phyloP scores from a whole-genome alignment of 192 early-diverging fungal species.

The Gigaspora rosea region DNA sequence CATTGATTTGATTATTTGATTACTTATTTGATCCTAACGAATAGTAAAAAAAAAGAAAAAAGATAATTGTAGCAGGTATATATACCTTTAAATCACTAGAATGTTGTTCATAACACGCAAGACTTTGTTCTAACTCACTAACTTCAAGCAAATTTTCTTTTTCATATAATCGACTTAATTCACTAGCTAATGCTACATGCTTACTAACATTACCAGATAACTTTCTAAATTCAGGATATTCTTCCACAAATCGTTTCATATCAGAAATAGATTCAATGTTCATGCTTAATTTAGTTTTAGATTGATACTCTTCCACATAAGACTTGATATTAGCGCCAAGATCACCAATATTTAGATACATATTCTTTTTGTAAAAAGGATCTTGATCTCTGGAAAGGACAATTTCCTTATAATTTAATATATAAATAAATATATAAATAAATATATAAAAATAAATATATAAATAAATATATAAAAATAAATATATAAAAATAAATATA shows the following conservation, averaged over 20 bases:
- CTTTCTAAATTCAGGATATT: conserved; percentile 97
- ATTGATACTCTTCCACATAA: conserved; percentile 94
- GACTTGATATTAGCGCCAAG: conserved; percentile 90
- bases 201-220: conserved; percentile 96
- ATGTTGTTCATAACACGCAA: conserved; percentile 89
- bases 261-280: conserved; percentile 95
- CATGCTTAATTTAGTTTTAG: conserved; percentile 85
- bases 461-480: conserved; percentile 26
- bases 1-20: neutral
- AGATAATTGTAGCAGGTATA: conserved; percentile 22
- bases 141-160: conserved; percentile 77
- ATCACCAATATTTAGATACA: conserved; percentile 94
- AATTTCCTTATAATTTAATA: conserved; percentile 66
- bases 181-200: conserved; percentile 97
- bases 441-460: neutral
- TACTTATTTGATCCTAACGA: neutral
- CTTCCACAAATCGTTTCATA: conserved; percentile 99
- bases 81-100: conserved; percentile 78
- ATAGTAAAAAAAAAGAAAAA: conserved; percentile 1
- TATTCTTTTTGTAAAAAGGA: conserved; percentile 86
- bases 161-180: conserved; percentile 82
- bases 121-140: conserved; percentile 91
- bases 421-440: too few species aligned
- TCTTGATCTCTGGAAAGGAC: conserved; percentile 89
- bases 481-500: neutral